phyloP scores from a whole-genome alignment of 2,329 filamentous ascomycete species.

The Ascochyta viciae-villosae region DNA sequence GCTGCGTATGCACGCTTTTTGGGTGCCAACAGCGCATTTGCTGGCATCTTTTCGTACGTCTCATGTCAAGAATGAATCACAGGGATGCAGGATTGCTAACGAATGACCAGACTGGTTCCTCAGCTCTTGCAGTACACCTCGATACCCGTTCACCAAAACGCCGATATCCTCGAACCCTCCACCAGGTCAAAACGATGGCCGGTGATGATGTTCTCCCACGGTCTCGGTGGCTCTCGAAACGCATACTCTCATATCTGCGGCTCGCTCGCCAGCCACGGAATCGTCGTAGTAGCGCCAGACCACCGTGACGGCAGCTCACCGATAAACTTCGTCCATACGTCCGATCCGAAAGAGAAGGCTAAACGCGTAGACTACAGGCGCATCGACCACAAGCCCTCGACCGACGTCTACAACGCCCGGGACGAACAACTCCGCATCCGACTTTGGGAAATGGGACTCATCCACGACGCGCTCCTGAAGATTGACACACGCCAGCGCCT shows the following conservation, averaged over 20 bases:
- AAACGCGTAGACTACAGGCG: conserved; percentile 54
- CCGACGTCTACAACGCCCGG: conserved; percentile 70
- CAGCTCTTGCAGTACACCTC: conserved; percentile 75
- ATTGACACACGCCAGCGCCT: conserved; percentile 65
- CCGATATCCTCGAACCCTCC: conserved; percentile 62
- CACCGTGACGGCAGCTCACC: conserved; percentile 83
- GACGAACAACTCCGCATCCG: conserved; percentile 77
- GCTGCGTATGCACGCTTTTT: conserved; percentile 79
- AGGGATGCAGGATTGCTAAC: conserved; percentile 1
- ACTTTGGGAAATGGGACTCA: conserved; percentile 77
- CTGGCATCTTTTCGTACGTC: conserved; percentile 50
- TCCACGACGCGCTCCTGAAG: conserved; percentile 71
- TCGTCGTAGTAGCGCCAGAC: conserved; percentile 81
- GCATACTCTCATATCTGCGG: conserved; percentile 85
- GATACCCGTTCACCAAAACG: conserved; percentile 76
- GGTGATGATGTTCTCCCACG: conserved; percentile 85
- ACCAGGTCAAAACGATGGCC: conserved; percentile 70
- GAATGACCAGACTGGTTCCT: conserved; percentile 65
- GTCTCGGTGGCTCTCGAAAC: conserved; percentile 80
- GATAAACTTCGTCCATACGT: conserved; percentile 72
- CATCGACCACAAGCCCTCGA: conserved; percentile 67
- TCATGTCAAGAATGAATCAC: neutral
- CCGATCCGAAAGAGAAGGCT: conserved; percentile 52
- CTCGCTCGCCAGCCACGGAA: conserved; percentile 79
- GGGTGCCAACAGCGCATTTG: conserved; percentile 64